Evolutionary conservation across 2,329 filamentous ascomycete species (phyloP).

Genomic region (Colletotrichum caudatum): DNA sequence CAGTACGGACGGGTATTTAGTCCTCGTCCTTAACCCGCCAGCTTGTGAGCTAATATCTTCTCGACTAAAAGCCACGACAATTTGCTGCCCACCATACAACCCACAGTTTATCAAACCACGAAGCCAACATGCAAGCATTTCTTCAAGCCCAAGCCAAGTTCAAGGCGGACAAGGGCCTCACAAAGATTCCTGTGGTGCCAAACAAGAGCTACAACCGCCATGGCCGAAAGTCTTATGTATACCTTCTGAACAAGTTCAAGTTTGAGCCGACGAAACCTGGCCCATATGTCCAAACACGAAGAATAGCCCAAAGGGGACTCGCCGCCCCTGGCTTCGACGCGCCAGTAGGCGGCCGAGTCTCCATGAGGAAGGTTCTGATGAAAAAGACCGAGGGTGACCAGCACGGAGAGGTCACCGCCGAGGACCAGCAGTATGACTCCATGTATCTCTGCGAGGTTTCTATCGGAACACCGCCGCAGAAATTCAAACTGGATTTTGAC

Average conservation of each 20-base stretch:
- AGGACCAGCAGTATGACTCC: slow-evolving; percentile 66
- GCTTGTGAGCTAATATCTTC: not conserved
- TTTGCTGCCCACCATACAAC: not conserved
- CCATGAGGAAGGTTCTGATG: slow-evolving; percentile 31
- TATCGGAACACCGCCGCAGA: slow-evolving; percentile 64
- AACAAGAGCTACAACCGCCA: slow-evolving; percentile 38
- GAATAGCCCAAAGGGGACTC: slow-evolving; percentile 39
- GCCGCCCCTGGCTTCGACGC: slow-evolving; percentile 33
- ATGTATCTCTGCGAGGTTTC: slow-evolving; percentile 56
- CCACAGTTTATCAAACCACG: not conserved
- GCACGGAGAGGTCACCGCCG: slow-evolving; percentile 35
- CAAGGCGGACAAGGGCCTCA: slow-evolving; percentile 30
- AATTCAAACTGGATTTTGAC: slow-evolving; percentile 77
- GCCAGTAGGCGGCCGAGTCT: slow-evolving; percentile 33
- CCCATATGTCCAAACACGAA: slow-evolving; percentile 33
- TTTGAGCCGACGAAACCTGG: slow-evolving; percentile 38
- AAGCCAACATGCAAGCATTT: slow-evolving; percentile 20
- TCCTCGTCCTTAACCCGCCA: not conserved
- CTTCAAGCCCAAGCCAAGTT: slow-evolving; percentile 36
- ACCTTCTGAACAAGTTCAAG: slow-evolving; percentile 39
- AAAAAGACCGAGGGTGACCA: slow-evolving; percentile 30
- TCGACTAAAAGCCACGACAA: too few species aligned
- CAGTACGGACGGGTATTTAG: slow-evolving; percentile 10
- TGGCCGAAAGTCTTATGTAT: slow-evolving; percentile 35
- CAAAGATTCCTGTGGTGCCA: slow-evolving; percentile 20